These are phyloP conservation scores for Lipomyces spencermartinsiae DNA, from an alignment of 805 yeast genomes.

Conservation along the genomic window DNA sequence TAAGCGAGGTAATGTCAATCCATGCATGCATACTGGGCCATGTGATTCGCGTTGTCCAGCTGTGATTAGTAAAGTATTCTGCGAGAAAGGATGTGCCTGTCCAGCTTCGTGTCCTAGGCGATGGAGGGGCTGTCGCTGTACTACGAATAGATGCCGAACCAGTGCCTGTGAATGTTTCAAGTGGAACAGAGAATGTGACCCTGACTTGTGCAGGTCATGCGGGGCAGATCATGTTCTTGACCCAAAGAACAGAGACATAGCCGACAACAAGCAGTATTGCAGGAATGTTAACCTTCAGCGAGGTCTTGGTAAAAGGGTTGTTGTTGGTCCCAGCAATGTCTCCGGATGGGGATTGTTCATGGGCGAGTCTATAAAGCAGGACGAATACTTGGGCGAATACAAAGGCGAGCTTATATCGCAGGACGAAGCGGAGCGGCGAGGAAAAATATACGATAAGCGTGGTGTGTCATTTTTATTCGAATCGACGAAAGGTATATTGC, in stretches of 20 bases:
- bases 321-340: slow-evolving; percentile 31
- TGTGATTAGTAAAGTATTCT: slow-evolving; percentile 27
- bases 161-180: slow-evolving; percentile 34
- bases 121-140: slow-evolving; percentile 35
- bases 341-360: slow-evolving; percentile 37
- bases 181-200: slow-evolving; percentile 38
- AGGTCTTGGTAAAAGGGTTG: slow-evolving; percentile 30
- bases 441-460: slow-evolving; percentile 35
- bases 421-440: slow-evolving; percentile 37
- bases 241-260: slow-evolving; percentile 33
- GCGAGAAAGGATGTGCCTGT: slow-evolving; percentile 36
- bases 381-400: slow-evolving; percentile 34
- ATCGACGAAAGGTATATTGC: slow-evolving; percentile 27
- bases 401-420: slow-evolving; percentile 36
- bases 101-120: slow-evolving; percentile 28
- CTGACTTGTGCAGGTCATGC: slow-evolving; percentile 33
- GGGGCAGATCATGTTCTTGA: slow-evolving; percentile 36
- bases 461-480: slow-evolving; percentile 36
- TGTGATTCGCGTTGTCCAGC: slow-evolving; percentile 34
- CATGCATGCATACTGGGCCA: slow-evolving; percentile 36
- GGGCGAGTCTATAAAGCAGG: slow-evolving; percentile 35
- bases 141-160: slow-evolving; percentile 34
- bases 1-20: slow-evolving; percentile 31
- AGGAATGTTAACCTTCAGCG: slow-evolving; percentile 32
- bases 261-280: slow-evolving; percentile 29